Conservation (phyloP, 225 moss, liverwort and hornwort species). For the Thuidium tamariscinum region DNA sequence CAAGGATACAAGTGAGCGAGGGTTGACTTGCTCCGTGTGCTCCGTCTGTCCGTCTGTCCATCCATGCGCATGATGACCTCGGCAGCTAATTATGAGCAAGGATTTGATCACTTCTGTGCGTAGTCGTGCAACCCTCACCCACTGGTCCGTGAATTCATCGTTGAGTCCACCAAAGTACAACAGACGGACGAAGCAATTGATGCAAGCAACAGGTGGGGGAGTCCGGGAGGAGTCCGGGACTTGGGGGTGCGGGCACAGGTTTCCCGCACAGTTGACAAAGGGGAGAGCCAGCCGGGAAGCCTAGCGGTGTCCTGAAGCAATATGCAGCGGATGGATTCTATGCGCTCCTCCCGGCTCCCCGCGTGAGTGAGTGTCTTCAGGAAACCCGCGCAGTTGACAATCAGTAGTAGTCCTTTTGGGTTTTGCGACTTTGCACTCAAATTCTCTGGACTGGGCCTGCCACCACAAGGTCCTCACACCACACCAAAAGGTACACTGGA, state of each 20-base stretch:
- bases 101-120: not conserved
- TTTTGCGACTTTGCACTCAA: not conserved
- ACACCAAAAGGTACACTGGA: not conserved
- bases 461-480: not conserved
- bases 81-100: not conserved
- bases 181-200: not conserved
- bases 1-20: not conserved
- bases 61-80: not conserved
- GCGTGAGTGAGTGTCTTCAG: not conserved
- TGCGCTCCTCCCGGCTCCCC: not conserved
- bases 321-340: not conserved
- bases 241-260: not conserved
- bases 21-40: not conserved
- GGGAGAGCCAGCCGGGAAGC: not conserved
- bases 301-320: not conserved
- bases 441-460: not conserved
- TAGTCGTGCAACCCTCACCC: not conserved
- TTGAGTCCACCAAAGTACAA: not conserved
- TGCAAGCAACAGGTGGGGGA: not conserved
- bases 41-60: too few species aligned
- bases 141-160: not conserved
- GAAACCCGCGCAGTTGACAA: conserved; percentile 14
- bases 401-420: not conserved
- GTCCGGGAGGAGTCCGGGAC: not conserved
- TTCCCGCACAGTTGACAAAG: conserved; percentile 15